Evolutionary conservation across 495 filamentous ascomycete genomes (phyloP), one percentile per base, ranked within the genome.

Genomic region (Lepidopterella palustris): DNA sequence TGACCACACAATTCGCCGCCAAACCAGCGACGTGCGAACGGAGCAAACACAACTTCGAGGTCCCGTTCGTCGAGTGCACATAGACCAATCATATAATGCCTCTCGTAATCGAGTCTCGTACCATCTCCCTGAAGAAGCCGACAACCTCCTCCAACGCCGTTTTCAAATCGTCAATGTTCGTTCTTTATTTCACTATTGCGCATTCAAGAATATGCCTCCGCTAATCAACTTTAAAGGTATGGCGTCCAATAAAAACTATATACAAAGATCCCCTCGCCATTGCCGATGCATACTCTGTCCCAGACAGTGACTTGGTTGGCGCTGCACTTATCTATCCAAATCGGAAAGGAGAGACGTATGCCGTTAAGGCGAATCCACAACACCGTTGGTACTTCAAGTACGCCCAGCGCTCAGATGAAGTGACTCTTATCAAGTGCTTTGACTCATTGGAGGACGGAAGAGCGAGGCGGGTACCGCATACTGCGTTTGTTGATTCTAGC

Each of bases 1-100:
- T 79, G 91, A 96, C 80, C 89, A 96, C 76, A 96, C 90, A 11
- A 82, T 95, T 76, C 88, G 90, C 8, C 83, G 85, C 47, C 72
- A 80, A 4, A 68, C 61, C 11, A 75, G 79, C 0, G 61, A 70
- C 32, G 54, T 50, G 58, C 63, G 57, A 49, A 24, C 9, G 9
- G 20, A 8, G 8, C 58, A 55, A 21, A 58, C 57, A 9, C 53
- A 54, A 35, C 42, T 58, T 10, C 80, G 90, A 5, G 72, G 71
- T 21, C 88, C 90, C 8, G 90, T 95, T 0, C 79, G 74, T 29
- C 69, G 78, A 20, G 88, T 85, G 0, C 90, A 96, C 73, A 87
- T 92, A 66, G 90, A 96, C 71, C 90, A 95, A 72, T 93, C 89
- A 0, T 54, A 77, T 28, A 57, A 61, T 20, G 85, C 87, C 0